phyloP scores from a whole-genome alignment of 768 basidiomycete species.

The Xanthoconium purpureum region DNA sequence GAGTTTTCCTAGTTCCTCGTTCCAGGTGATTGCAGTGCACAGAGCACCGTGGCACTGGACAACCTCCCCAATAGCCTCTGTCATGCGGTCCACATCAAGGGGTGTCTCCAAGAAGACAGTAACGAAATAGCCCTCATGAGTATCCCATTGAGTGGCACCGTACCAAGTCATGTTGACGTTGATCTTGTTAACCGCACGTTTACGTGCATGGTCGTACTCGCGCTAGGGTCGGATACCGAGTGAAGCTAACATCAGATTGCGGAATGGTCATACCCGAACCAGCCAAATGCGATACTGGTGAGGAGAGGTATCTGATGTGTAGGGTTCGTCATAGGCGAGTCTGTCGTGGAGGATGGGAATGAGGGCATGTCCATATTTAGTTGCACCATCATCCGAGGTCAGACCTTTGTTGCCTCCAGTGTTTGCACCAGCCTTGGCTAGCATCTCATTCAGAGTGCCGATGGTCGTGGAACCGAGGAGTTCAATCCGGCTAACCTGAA shows the following conservation, averaged over 20 bases:
- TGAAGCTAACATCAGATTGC: neutral
- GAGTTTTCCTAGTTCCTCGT: slow-evolving; percentile 28
- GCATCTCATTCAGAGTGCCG: slow-evolving; percentile 25
- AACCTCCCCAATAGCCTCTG: slow-evolving; percentile 25
- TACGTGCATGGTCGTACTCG: slow-evolving; percentile 29
- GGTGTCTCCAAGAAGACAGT: slow-evolving; percentile 20
- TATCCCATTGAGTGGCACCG: slow-evolving; percentile 34
- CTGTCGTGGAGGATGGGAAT: slow-evolving; percentile 30
- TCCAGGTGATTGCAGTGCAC: slow-evolving; percentile 31
- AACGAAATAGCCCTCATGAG: slow-evolving; percentile 27
- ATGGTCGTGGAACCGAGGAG: slow-evolving; percentile 26
- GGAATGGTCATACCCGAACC: slow-evolving; percentile 24
- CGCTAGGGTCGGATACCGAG: slow-evolving; percentile 10
- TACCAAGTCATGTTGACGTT: slow-evolving; percentile 31
- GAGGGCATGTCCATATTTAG: slow-evolving; percentile 28
- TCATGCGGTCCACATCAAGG: slow-evolving; percentile 28
- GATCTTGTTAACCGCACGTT: slow-evolving; percentile 28
- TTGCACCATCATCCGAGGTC: slow-evolving; percentile 22
- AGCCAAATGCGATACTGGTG: slow-evolving; percentile 32
- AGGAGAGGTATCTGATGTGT: slow-evolving; percentile 28
- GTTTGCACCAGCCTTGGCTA: slow-evolving; percentile 14
- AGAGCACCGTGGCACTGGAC: slow-evolving; percentile 31
- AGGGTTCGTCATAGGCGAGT: slow-evolving; percentile 32
- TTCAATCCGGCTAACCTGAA: slow-evolving; percentile 26
- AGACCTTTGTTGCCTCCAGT: slow-evolving; percentile 1